Base-by-base conservation (phyloP, 2,329 filamentous ascomycete species). In the Fusarium anthophilum region DNA sequence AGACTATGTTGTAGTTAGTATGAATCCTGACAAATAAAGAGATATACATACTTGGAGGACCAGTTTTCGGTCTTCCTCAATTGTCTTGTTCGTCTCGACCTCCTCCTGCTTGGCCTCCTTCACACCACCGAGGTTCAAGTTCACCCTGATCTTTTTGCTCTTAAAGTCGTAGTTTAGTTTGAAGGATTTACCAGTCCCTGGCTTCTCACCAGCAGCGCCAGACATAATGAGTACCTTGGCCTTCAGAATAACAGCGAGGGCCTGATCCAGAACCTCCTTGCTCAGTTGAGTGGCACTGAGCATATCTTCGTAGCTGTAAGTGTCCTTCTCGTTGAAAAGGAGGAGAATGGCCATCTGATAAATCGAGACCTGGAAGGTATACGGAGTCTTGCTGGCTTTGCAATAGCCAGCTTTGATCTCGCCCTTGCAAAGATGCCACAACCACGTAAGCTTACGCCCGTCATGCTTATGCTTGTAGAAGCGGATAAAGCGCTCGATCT, bases 381-480 rank as follows among this genome's bases (percentile, higher is more conserved):
- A 98, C 1, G 96, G 94, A 3, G 95, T 94, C 86, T 98, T 98
- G 79, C 91, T 91, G 80, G 87, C 91, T 85, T 94, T 97, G 87
- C 94, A 93, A 83, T 98, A 99, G 79, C 95, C 96, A 43, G 95
- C 94, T 83, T 95, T 96, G 69, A 99, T 90, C 83, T 99, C 96
- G 64, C 96, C 96, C 86, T 98, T 99, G 88, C 95, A 98, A 59
- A 99, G 86, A 81, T 98, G 95, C 96, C 96, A 99, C 64, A 99
- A 84, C 96, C 96, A 99, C 13, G 96, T 98, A 44, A 99, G 88
- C 85, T 98, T 99, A 70, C 96, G 93, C 41, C 96, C 96, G 76
- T 93, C 96, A 81, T 99, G 96, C 88, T 98, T 99, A 83, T 95
- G 92, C 84, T 94, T 95, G 87, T 99, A 99, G 83, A 97, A 99